Conservation (phyloP, 768 basidiomycete species). For the Podaxis rugospora region DNA sequence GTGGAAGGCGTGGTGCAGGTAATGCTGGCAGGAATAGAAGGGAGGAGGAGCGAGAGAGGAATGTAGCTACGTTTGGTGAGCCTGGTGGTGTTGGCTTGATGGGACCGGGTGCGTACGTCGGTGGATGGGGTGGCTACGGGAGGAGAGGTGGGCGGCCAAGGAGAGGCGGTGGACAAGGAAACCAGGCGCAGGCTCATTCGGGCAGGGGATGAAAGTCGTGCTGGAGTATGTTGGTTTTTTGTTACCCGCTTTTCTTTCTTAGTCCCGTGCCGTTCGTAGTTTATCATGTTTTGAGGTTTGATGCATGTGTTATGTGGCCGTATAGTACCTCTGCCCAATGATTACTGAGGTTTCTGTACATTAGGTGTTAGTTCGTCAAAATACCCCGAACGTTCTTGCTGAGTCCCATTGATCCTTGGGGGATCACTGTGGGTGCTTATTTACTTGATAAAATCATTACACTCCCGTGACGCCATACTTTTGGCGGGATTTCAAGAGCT, state of each 20-base stretch:
- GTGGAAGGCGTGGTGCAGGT: slow-evolving; percentile 36
- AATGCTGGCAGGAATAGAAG: slow-evolving; percentile 60
- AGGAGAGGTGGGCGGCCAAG: slow-evolving; percentile 36
- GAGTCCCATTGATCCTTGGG: too few relatives aligned
- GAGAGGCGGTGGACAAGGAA: slow-evolving; percentile 26
- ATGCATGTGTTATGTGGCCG: neutral
- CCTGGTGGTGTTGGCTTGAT: slow-evolving; percentile 74
- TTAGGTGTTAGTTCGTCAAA: neutral
- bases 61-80: slow-evolving; percentile 86
- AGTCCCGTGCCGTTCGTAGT: neutral
- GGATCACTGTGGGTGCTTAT: too few relatives aligned
- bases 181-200: slow-evolving; percentile 14
- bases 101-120: slow-evolving; percentile 77
- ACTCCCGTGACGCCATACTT: too few relatives aligned
- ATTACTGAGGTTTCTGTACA: neutral
- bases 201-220: slow-evolving; percentile 11
- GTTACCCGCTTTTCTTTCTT: neutral
- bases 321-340: neutral
- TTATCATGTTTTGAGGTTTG: neutral
- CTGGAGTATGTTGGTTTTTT: neutral
- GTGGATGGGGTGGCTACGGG: slow-evolving; percentile 72
- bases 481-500: too few relatives aligned
- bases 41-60: slow-evolving; percentile 81
- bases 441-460: too few relatives aligned
- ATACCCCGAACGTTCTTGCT: too few relatives aligned